phyloP scores from a whole-genome alignment of 2,329 filamentous ascomycete species.

The Fusarium sarcochroum region DNA sequence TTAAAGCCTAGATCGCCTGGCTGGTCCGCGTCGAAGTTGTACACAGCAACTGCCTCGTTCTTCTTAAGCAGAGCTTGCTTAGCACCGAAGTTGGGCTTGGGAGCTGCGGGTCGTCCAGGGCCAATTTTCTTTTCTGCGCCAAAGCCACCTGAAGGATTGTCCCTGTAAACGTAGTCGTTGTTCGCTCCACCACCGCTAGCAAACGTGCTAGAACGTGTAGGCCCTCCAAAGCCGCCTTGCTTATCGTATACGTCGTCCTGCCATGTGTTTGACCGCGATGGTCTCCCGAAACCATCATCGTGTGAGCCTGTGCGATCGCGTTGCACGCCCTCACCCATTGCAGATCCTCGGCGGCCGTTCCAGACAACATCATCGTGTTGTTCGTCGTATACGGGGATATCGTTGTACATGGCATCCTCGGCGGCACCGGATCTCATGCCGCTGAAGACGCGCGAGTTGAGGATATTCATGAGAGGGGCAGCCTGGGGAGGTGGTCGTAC shows the following conservation, averaged over 20 bases:
- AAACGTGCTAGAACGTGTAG: constrained; percentile 67
- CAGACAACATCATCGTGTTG: constrained; percentile 86
- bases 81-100: constrained; percentile 85
- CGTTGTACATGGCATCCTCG: constrained; percentile 88
- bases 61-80: constrained; percentile 69
- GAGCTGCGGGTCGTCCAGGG: constrained; percentile 85
- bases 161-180: constrained; percentile 69
- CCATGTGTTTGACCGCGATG: constrained; percentile 78
- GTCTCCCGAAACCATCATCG: constrained; percentile 66
- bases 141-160: constrained; percentile 53
- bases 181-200: constrained; percentile 58
- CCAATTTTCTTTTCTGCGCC: constrained; percentile 62
- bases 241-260: constrained; percentile 82
- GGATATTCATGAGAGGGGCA: constrained; percentile 84
- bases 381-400: constrained; percentile 90
- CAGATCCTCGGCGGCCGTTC: constrained; percentile 80
- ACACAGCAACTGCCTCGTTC: constrained; percentile 91
- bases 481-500: constrained; percentile 85
- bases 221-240: constrained; percentile 56
- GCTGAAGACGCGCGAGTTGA: constrained; percentile 88
- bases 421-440: constrained; percentile 66
- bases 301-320: constrained; percentile 56
- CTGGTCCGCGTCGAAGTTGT: constrained; percentile 94
- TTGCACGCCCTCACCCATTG: constrained; percentile 75
- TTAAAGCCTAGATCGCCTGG: constrained; percentile 94